Base-by-base conservation (phyloP, 2,329 filamentous ascomycete genomes). In the Cladophialophora exuberans region DNA sequence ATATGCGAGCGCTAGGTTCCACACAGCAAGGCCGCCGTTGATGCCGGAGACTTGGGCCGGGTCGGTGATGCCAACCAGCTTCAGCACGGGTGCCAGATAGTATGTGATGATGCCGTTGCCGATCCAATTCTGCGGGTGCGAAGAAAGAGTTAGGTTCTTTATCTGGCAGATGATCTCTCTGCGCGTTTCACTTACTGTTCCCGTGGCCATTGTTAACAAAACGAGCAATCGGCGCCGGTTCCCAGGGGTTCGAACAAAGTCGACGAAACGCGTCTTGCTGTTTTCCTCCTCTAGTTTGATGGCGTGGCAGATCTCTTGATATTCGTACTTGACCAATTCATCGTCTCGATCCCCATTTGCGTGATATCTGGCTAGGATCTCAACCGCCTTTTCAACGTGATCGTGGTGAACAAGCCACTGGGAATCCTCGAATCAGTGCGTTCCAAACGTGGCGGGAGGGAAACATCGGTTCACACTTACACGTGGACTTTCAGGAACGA, bases 211-310 rank as follows among this genome's bases (percentile, higher is more conserved):
- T 22, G 60, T 60, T 13, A 65, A 45, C 2, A 65, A 56, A 31
- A 68, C 64, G 15, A 66, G 56, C 4, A 65, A 65, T 6, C 64
- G 59, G 23, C 62, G 61, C 10, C 64, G 54, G 44, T 67, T 67
- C 3, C 62, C 64, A 11, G 61, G 60, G 1, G 63, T 64, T 15
- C 46, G 55, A 46, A 60, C n/a, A 18, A 58, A 55, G 26, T 57
- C 54, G 3, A 49, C 9, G 22, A 36, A 85, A 86, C 4, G 86
- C 20, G 77, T 79, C 53, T 76, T 75, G 6, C 81, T 82, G 65
- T 87, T 84, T 28, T 83, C 82, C 64, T 86, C 86, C 72, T 89
- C 87, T 66, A 85, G 89, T 68, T 87, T 83, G 55, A 89, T 75
- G 23, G 87, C 86, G 64, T 87, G 84, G 3, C 83, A 80, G 66